Percentiles rank a stretch among this genome's conserved stretches.
These are phyloP conservation scores for Cercospora citrullina DNA, from an alignment of 2,329 filamentous ascomycete species.

Conservation along the genomic window DNA sequence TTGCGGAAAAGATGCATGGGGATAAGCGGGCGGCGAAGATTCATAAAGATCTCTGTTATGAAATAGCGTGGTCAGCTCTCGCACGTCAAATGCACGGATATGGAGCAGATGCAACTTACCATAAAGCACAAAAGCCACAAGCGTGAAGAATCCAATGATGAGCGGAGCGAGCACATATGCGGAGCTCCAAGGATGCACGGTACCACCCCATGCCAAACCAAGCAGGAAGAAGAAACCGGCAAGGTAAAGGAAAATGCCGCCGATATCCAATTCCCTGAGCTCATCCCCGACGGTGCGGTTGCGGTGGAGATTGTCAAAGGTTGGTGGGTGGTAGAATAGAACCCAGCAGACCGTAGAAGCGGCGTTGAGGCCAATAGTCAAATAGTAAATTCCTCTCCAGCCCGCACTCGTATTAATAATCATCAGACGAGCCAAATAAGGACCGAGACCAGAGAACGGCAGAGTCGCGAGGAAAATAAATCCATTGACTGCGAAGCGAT, in stretches of 20 bases:
- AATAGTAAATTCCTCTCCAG: background rate
- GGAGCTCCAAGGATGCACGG: background rate
- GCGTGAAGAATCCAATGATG: background rate
- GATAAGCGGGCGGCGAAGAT: background rate
- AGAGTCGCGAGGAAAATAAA: background rate
- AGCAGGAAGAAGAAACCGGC: background rate
- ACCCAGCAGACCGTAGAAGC: background rate
- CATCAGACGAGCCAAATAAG: background rate
- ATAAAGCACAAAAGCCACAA: background rate
- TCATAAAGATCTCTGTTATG: background rate
- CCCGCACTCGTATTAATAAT: background rate
- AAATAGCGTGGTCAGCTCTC: no score
- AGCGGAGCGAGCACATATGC: background rate
- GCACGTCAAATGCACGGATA: no score
- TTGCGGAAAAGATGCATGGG: background rate
- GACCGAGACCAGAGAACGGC: background rate
- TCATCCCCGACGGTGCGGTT: background rate
- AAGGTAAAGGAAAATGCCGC: background rate
- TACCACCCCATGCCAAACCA: background rate
- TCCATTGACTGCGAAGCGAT: background rate
- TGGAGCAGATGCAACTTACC: background rate
- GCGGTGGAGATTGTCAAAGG: background rate
- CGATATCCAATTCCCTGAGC: background rate
- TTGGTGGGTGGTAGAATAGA: background rate
- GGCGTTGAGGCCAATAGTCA: background rate